These are phyloP conservation scores for Podospora pseudoanserina DNA, from an alignment of 495 filamentous ascomycete species.

Conservation along the genomic window DNA sequence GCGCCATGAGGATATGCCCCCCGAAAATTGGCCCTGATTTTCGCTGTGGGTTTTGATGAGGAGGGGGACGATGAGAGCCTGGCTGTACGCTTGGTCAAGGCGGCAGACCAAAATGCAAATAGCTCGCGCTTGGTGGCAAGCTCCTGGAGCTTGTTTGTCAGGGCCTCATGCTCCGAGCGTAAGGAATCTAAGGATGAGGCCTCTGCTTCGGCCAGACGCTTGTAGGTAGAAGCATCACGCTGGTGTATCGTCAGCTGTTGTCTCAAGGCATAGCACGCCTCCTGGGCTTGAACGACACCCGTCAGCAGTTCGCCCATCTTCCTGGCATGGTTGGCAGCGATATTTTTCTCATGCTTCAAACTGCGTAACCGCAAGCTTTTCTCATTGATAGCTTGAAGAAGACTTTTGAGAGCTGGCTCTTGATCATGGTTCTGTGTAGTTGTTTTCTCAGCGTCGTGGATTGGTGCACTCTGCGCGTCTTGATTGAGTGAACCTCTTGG, in stretches of 20 bases:
- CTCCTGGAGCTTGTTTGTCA: background rate
- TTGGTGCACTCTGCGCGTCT: too few relatives aligned
- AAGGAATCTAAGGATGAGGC: background rate
- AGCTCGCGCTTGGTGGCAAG: slow-evolving; percentile 7
- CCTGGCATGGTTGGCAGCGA: background rate
- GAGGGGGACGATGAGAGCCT: background rate
- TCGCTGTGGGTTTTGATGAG: background rate
- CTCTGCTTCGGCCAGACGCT: background rate
- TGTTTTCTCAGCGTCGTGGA: too few relatives aligned
- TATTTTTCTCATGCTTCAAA: background rate
- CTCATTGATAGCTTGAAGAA: background rate
- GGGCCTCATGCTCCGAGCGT: background rate
- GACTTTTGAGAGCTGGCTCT: background rate
- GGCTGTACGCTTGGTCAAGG: background rate
- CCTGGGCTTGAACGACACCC: background rate
- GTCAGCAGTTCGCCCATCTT: background rate
- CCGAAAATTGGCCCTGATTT: background rate
- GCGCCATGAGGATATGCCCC: background rate
- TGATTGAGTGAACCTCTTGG: too few relatives aligned
- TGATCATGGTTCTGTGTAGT: background rate
- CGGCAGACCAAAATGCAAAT: slow-evolving; percentile 5
- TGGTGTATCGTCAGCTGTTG: background rate
- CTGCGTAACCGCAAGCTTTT: background rate
- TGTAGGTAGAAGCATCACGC: background rate
- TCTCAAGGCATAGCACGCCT: background rate